These are phyloP conservation scores for Wickerhamia fluorescens DNA, from an alignment of 805 yeast genomes.

Conservation along the genomic window DNA sequence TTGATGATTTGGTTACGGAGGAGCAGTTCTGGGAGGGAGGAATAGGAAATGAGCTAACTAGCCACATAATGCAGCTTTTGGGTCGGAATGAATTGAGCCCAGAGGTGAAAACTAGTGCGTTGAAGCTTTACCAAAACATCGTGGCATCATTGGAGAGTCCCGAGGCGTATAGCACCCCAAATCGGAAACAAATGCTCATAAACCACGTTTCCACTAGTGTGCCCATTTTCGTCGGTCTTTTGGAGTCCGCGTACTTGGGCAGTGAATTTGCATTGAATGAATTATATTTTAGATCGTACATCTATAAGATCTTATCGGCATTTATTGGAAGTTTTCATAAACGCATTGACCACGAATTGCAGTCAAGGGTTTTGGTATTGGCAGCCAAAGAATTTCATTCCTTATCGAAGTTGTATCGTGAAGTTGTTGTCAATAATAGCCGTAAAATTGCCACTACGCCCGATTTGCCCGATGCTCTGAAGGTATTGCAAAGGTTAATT, in stretches of 20 bases:
- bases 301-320: conserved; percentile 19
- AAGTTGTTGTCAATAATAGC: not conserved
- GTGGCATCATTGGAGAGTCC: conserved; percentile 47
- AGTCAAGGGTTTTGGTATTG: conserved; percentile 8
- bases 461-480: too few species aligned
- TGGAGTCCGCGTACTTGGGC: too few species aligned
- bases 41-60: conserved; percentile 49
- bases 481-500: too few species aligned
- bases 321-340: conserved; percentile 23
- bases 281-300: conserved; percentile 17
- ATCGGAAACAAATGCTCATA: conserved; percentile 29
- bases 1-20: conserved; percentile 81
- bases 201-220: conserved; percentile 13
- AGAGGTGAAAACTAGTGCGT: conserved; percentile 40
- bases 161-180: conserved; percentile 33
- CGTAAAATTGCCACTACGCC: too few species aligned
- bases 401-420: conserved; percentile 1
- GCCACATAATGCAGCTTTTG: conserved; percentile 41
- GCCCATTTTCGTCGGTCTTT: too few species aligned
- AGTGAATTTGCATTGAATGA: conserved; percentile 8
- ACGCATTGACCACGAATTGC: conserved; percentile 13
- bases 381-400: conserved; percentile 9
- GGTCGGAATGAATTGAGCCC: conserved; percentile 17
- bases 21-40: conserved; percentile 79
- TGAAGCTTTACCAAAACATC: conserved; percentile 47